Evolutionary conservation across 139 green algal species (phyloP).

Genomic region (Micractinium conductrix): DNA sequence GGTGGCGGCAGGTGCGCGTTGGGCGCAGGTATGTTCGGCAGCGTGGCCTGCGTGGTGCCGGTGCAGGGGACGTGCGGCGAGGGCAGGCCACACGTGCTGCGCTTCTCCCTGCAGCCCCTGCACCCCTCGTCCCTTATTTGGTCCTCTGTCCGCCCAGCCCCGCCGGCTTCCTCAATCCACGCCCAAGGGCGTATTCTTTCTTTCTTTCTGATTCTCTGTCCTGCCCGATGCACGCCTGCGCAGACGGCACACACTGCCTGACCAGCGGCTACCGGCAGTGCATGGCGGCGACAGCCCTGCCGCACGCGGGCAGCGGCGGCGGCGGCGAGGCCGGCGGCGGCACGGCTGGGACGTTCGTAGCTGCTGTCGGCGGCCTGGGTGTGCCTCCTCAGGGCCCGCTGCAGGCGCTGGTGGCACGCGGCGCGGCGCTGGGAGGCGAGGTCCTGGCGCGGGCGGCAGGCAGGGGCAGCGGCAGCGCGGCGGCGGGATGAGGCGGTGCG

Average conservation of each 20-base stretch:
- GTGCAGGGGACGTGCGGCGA: background rate
- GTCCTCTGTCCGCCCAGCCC: background rate
- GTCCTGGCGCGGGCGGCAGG: background rate
- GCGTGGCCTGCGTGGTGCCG: background rate
- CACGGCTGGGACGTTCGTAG: background rate
- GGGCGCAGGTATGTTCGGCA: background rate
- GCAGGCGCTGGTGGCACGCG: background rate
- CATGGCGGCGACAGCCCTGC: background rate
- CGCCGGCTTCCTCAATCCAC: too few species aligned
- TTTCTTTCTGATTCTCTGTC: background rate
- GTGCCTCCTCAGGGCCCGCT: too few species aligned
- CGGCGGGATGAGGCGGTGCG: too few species aligned
- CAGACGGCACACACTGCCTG: background rate
- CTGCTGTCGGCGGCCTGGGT: background rate
- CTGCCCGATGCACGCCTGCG: background rate
- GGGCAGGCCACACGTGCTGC: background rate
- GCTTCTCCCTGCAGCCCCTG: background rate
- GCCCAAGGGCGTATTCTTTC: too few species aligned
- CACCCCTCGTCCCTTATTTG: background rate
- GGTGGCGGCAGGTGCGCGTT: conserved; percentile 8
- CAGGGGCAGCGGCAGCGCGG: background rate
- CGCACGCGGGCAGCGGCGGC: background rate
- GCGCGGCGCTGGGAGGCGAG: background rate
- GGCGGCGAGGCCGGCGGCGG: background rate
- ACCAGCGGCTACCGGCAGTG: background rate